Conservation (phyloP, 2,329 filamentous ascomycete species). For the Fusarium austroafricanum region DNA sequence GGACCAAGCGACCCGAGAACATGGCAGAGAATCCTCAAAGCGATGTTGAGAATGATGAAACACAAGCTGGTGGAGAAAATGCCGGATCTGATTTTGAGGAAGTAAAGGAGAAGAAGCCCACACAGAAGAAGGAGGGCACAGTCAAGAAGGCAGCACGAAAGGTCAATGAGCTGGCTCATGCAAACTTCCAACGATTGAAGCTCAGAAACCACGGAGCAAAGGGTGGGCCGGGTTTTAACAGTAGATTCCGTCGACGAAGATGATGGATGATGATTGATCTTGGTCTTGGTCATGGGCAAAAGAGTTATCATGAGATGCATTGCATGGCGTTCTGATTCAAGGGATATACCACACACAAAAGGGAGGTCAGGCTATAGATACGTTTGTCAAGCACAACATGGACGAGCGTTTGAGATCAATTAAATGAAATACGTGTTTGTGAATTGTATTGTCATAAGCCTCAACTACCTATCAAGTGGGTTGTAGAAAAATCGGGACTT, state of each 20-base stretch:
- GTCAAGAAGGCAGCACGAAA: slow-evolving; percentile 68
- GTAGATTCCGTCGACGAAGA: slow-evolving; percentile 66
- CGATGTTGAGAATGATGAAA: slow-evolving; percentile 53
- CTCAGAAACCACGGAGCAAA: slow-evolving; percentile 71
- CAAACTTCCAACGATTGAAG: slow-evolving; percentile 75
- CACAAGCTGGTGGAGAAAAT: slow-evolving; percentile 39
- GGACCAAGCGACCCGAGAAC: slow-evolving; percentile 59
- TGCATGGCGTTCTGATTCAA: slow-evolving; percentile 24
- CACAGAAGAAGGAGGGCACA: slow-evolving; percentile 54
- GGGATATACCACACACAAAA: slow-evolving; percentile 30
- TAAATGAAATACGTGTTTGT: background rate
- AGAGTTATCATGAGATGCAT: slow-evolving; percentile 29
- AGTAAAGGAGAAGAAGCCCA: slow-evolving; percentile 31
- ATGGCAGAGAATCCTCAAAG: slow-evolving; percentile 47
- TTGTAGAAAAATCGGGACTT: too few species aligned
- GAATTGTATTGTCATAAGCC: too few species aligned
- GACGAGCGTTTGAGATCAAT: background rate
- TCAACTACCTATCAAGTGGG: too few species aligned
- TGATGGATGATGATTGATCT: slow-evolving; percentile 23
- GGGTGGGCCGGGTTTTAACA: slow-evolving; percentile 67
- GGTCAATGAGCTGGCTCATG: slow-evolving; percentile 72
- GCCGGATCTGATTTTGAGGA: slow-evolving; percentile 40
- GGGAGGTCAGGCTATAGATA: background rate
- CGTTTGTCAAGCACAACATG: slow-evolving; percentile 5
- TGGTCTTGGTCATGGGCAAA: background rate